phyloP scores from a whole-genome alignment of 2,329 filamentous ascomycete genomes.

The Trichoderma sp. region DNA sequence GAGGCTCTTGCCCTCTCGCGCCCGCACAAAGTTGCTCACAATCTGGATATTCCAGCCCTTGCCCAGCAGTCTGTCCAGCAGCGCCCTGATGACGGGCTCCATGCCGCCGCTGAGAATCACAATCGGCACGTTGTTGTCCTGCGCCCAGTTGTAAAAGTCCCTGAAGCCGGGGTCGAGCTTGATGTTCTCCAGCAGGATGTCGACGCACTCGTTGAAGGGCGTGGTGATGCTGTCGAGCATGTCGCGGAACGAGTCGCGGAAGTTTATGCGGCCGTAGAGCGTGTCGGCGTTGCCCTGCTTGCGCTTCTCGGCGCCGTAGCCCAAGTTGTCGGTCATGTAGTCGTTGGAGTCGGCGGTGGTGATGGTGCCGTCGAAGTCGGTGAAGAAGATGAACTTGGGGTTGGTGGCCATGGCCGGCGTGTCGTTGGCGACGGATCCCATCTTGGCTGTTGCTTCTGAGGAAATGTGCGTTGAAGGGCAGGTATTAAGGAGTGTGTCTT shows the following conservation, averaged over 20 bases:
- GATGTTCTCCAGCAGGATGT: conserved; percentile 79
- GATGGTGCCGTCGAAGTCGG: conserved; percentile 97
- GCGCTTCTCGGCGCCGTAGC: conserved; percentile 75
- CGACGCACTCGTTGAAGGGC: conserved; percentile 81
- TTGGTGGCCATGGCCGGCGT: conserved; percentile 66
- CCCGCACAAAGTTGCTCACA: conserved; percentile 79
- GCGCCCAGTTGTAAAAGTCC: conserved; percentile 83
- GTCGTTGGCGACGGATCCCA: conserved; percentile 48
- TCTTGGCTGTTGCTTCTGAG: conserved; percentile 36
- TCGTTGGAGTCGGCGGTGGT: conserved; percentile 71
- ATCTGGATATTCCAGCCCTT: conserved; percentile 81
- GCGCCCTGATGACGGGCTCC: conserved; percentile 84
- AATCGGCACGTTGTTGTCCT: conserved; percentile 82
- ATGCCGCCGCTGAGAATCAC: conserved; percentile 93
- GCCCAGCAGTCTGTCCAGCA: conserved; percentile 82
- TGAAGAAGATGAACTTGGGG: conserved; percentile 96
- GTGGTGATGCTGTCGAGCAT: conserved; percentile 88
- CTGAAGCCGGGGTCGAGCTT: conserved; percentile 86
- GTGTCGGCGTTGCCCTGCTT: conserved; percentile 75
- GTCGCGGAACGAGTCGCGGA: conserved; percentile 83
- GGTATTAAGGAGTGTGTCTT: neutral
- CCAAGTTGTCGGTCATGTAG: conserved; percentile 86
- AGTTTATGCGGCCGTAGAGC: conserved; percentile 69
- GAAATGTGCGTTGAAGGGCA: neutral
- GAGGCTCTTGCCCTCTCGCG: conserved; percentile 68